A percentile compares a stretch with the other conserved stretches of the same genome.
Conservation (phyloP, 352 stramenopile genomes). For the Globisporangium splendens region DNA sequence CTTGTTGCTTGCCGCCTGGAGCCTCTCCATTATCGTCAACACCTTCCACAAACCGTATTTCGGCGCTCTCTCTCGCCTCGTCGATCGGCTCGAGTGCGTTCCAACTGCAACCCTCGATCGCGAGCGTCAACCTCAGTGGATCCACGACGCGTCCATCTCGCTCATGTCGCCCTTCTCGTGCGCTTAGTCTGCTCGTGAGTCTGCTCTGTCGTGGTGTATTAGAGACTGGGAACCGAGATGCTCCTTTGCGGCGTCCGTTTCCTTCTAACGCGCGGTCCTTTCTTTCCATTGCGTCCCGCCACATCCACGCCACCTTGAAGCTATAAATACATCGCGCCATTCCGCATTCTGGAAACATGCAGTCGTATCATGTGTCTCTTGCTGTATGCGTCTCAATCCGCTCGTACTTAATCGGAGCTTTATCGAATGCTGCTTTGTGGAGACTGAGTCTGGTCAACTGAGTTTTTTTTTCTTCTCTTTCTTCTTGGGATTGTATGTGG, state of each 20-base stretch:
- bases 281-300: no score
- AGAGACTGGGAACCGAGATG: background rate
- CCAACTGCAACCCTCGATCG: background rate
- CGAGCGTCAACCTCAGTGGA: background rate
- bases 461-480: background rate
- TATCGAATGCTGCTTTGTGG: background rate
- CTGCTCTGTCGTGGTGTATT: background rate
- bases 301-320: no score
- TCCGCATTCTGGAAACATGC: background rate
- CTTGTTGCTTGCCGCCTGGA: background rate
- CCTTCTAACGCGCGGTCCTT: background rate
- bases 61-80: constrained; percentile 6
- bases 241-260: background rate
- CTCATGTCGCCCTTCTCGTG: background rate
- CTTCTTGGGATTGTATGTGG: background rate
- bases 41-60: constrained; percentile 8
- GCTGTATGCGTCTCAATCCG: background rate
- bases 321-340: no score
- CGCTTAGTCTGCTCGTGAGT: background rate
- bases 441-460: constrained; percentile 1
- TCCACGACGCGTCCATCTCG: background rate
- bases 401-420: background rate
- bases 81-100: constrained; percentile 11
- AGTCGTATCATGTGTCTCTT: background rate
- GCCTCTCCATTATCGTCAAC: background rate